Percentiles rank a stretch among this genome's conserved stretches.
phyloP scores from a whole-genome alignment of 306 rosid species.

The Dryas alaskensis region DNA sequence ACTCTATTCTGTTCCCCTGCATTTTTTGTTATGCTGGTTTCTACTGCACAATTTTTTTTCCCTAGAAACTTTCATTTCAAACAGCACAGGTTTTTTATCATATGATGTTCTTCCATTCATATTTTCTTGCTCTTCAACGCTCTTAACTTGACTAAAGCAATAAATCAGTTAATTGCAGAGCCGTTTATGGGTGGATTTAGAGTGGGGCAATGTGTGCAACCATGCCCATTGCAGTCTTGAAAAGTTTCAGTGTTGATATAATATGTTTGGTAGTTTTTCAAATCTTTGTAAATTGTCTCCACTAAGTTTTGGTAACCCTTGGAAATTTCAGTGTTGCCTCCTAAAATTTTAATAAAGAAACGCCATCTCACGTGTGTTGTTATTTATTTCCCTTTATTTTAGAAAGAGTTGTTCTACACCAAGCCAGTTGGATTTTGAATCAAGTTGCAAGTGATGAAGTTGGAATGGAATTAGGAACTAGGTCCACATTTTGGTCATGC shows the following conservation, averaged over 20 bases:
- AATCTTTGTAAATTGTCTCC: background rate
- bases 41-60: background rate
- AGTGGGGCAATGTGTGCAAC: background rate
- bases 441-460: background rate
- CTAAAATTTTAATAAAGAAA: background rate
- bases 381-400: background rate
- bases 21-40: too few species aligned
- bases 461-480: background rate
- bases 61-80: background rate
- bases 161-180: background rate
- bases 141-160: background rate
- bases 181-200: background rate
- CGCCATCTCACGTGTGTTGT: background rate
- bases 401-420: background rate
- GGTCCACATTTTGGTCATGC: background rate
- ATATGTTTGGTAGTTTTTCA: background rate
- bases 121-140: background rate
- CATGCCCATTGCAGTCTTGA: background rate
- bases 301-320: background rate
- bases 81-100: background rate
- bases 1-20: too few species aligned
- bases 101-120: background rate
- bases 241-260: background rate
- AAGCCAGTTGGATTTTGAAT: slow-evolving; percentile 2
- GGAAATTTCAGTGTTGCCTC: background rate